phyloP scores from a whole-genome alignment of 371 early-diverging fungal species.

The Blakeslea trispora region DNA sequence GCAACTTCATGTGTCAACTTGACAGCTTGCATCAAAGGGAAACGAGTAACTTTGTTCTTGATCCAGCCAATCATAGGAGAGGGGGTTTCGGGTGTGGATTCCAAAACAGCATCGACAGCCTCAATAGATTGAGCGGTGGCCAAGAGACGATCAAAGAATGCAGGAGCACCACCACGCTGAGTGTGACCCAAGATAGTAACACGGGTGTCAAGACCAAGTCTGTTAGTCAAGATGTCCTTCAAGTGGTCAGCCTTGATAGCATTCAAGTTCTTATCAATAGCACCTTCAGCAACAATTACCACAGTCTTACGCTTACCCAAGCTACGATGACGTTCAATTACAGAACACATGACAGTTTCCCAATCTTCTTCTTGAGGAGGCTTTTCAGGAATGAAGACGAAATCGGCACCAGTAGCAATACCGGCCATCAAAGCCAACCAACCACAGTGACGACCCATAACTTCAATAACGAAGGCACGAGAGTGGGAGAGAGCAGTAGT shows the following conservation, averaged over 20 bases:
- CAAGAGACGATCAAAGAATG: slow-evolving; percentile 92
- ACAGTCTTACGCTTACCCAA: slow-evolving; percentile 90
- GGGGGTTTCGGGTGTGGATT: slow-evolving; percentile 81
- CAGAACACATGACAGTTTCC: slow-evolving; percentile 82
- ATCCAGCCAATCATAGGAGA: slow-evolving; percentile 93
- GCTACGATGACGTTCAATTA: slow-evolving; percentile 73
- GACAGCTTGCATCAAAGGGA: slow-evolving; percentile 92
- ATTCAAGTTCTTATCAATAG: slow-evolving; percentile 88
- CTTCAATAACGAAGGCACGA: slow-evolving; percentile 98
- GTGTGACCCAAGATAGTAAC: slow-evolving; percentile 97
- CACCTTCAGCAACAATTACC: slow-evolving; percentile 98
- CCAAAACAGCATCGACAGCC: slow-evolving; percentile 95
- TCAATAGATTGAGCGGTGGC: slow-evolving; percentile 94
- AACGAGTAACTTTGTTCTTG: slow-evolving; percentile 83
- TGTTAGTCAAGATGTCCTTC: slow-evolving; percentile 77
- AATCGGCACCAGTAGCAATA: slow-evolving; percentile 88
- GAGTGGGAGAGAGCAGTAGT: slow-evolving; percentile 97
- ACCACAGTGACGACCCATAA: slow-evolving; percentile 99
- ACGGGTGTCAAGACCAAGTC: slow-evolving; percentile 90
- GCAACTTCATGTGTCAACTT: slow-evolving; percentile 89
- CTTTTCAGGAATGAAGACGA: slow-evolving; percentile 97
- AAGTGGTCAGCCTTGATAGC: slow-evolving; percentile 91
- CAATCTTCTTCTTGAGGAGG: slow-evolving; percentile 89
- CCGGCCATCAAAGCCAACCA: slow-evolving; percentile 99
- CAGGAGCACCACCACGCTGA: slow-evolving; percentile 98